These are phyloP conservation scores for Phytophthora foliorum DNA, from an alignment of 352 stramenopile genomes.

Conservation along the genomic window DNA sequence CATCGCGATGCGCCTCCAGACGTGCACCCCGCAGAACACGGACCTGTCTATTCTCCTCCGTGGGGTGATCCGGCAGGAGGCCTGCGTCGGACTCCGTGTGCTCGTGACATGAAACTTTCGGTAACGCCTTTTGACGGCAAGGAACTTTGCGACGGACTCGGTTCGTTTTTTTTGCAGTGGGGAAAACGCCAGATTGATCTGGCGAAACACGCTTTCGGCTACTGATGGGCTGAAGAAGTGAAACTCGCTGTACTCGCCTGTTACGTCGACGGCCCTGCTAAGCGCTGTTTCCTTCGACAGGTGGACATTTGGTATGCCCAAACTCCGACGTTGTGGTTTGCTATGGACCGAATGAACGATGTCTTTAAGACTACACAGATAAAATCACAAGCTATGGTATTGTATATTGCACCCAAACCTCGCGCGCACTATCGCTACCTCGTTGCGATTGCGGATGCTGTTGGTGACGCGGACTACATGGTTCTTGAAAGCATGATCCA, in stretches of 20 bases:
- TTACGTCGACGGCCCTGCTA: slow-evolving; percentile 2
- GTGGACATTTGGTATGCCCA: slow-evolving; percentile 15
- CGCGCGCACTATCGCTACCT: not conserved
- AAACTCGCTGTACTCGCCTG: slow-evolving; percentile 2
- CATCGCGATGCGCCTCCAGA: no score
- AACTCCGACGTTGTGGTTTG: slow-evolving; percentile 15
- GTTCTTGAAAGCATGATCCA: slow-evolving; percentile 19
- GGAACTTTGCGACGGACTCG: not conserved
- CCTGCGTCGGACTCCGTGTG: not conserved
- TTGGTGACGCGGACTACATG: not conserved
- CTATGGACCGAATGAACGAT: slow-evolving; percentile 13
- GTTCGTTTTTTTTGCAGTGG: not conserved
- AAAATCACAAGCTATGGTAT: not conserved
- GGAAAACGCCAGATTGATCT: not conserved
- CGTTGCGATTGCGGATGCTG: slow-evolving; percentile 1
- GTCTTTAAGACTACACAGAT: not conserved
- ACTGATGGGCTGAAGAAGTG: slow-evolving; percentile 6
- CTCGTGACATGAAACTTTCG: not conserved
- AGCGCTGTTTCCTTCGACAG: slow-evolving; percentile 2
- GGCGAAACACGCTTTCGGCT: not conserved
- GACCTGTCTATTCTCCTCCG: no score
- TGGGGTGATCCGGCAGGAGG: not conserved
- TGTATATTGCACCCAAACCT: not conserved
- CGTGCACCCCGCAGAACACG: no score
- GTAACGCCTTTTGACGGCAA: not conserved